Evolutionary conservation across 164 flowering plant species (phyloP), one percentile per base, ranked within the genome.

Genomic region (Kalanchoe fedtschenkoi): DNA sequence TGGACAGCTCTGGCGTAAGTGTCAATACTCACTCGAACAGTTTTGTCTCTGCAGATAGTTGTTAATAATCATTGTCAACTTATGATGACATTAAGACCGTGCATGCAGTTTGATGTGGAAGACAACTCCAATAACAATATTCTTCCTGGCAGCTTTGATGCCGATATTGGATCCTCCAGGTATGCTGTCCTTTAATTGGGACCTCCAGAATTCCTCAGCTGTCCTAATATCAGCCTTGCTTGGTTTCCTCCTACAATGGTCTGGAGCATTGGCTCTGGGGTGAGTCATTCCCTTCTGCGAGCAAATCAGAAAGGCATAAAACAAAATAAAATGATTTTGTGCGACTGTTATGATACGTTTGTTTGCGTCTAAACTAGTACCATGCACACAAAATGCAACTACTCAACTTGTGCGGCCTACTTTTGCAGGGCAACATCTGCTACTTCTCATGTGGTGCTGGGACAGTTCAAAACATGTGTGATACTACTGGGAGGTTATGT

Each of bases 251-350:
- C 95, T 92, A 71, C 98, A 92, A 70, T 92, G 98, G 96, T 92
- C 98, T 19, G 98, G 96, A 68, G 98, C 96, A 70, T 70, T 92
- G 62, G 98, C 98, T 38, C 95, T 92, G 26, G 96, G 96, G 98
- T 92, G 74, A 74, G 91, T 72, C n/a, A 39, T 21, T 53, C 33
- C 17, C 28, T 57, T 57, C 33, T 11, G 15, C 8, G n/a, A 30
- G 30, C 11, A 8, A 14, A 10, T 19, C 19, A 4, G 10, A 11
- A n/a, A n/a, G n/a, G n/a, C n/a, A n/a, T n/a, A n/a, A n/a, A n/a
- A n/a, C n/a, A n/a, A n/a, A n/a, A n/a, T n/a, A n/a, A n/a, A n/a
- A n/a, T n/a, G n/a, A n/a, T n/a, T n/a, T n/a, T n/a, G n/a, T n/a
- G n/a, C n/a, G n/a, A n/a, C n/a, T n/a, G n/a, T n/a, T n/a, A n/a